Base-by-base conservation (phyloP, 2,329 filamentous ascomycete species). In the Thermothelomyces thermophilus region DNA sequence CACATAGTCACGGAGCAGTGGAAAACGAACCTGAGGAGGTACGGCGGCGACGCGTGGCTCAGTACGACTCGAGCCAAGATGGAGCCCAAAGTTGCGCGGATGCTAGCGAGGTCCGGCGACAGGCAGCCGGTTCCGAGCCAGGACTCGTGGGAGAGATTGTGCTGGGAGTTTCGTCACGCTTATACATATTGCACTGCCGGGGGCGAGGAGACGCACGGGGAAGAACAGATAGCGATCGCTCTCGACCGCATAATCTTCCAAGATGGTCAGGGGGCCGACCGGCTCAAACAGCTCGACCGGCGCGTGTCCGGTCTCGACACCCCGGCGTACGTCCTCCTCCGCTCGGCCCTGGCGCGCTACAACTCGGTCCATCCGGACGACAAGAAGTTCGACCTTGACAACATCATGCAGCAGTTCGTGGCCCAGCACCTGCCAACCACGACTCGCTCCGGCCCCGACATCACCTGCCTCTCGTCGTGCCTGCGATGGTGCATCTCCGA, bases 361-460 rank as follows among this genome's bases (percentile, higher is more conserved):
- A 58, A 58, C n/a, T 10, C 6, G 4, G 33, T 40, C 11, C 24
- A 47, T 5, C 11, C 17, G 1, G 5, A 5, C 5, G 44, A 37
- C 1, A 19, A 7, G 0, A 17, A 17, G 2, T 28, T 56, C 16
- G 22, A 56, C 3, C n/a, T 41, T 3, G 22, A 16, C 3, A 10
- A 14, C 5, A 24, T 57, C 3, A 22, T 57, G 5, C 3, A 28
- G 4, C 48, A 56, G 33, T 57, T 58, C 11, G 8, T 53, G 6
- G 10, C 16, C 17, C 50, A 53, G 8, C 58, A 60, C 19, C 50
- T 37, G 1, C 50, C 19, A 11, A n/a, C n/a, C n/a, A n/a, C n/a
- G n/a, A n/a, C n/a, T n/a, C n/a, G n/a, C n/a, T n/a, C n/a, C n/a
- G 4, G 3, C 17, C 24, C 5, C 31, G 33, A 4, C 14, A 9